A percentile compares a stretch with the other conserved stretches of the same genome.
phyloP scores from a whole-genome alignment of 805 yeast species.

The Wickerhamomyces rabaulensis region DNA sequence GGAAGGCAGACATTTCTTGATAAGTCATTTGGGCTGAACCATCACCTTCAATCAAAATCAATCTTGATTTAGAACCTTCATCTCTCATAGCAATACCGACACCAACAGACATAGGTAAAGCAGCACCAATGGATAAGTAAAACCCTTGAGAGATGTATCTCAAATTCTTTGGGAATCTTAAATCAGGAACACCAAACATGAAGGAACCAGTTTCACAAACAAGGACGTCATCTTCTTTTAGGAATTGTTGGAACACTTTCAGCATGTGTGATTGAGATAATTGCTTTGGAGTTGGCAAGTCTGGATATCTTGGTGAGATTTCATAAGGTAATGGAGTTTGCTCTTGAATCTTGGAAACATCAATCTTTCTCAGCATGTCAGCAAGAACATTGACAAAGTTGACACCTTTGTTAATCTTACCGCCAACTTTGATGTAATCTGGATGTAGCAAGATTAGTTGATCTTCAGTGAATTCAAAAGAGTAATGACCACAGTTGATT shows the following conservation, averaged over 20 bases:
- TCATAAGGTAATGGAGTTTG: conserved; percentile 12
- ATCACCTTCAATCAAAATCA: conserved; percentile 80
- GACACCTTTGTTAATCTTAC: conserved; percentile 33
- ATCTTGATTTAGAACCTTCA: conserved; percentile 41
- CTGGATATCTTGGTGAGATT: conserved; percentile 18
- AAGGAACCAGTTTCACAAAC: conserved; percentile 81
- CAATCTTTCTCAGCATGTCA: conserved; percentile 33
- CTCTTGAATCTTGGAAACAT: conserved; percentile 21
- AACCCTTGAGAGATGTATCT: conserved; percentile 61
- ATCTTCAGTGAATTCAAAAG: conserved; percentile 40
- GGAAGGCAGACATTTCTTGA: conserved; percentile 70
- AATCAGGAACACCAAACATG: conserved; percentile 70
- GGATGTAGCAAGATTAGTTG: conserved; percentile 47
- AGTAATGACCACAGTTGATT: conserved; percentile 62
- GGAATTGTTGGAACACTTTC: conserved; percentile 33
- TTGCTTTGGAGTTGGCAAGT: conserved; percentile 16
- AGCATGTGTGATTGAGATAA: conserved; percentile 45
- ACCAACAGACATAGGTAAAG: conserved; percentile 83
- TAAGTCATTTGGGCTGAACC: conserved; percentile 94
- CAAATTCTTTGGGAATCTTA: conserved; percentile 51
- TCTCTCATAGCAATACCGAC: conserved; percentile 70
- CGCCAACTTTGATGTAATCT: conserved; percentile 44
- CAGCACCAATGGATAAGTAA: conserved; percentile 84
- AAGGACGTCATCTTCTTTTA: conserved; percentile 63
- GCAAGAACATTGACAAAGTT: conserved; percentile 48